Conservation (phyloP, 805 yeast genomes). For the Brettanomyces nanus region DNA sequence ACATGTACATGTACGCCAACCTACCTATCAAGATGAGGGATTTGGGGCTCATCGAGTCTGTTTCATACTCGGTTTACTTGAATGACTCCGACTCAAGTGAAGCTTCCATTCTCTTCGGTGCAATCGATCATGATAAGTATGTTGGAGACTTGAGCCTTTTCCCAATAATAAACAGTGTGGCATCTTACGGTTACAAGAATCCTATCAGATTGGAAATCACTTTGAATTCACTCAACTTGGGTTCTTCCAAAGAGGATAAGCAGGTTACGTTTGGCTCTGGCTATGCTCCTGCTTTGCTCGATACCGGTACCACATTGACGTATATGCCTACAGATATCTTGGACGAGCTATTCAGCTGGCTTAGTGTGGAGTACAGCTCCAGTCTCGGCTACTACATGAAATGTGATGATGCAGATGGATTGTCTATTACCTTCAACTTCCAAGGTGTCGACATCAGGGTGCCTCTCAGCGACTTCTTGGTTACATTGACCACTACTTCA, state of each 20-base stretch:
- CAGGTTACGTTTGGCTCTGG: constrained; percentile 19
- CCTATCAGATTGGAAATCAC: constrained; percentile 45
- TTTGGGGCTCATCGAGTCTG: constrained; percentile 47
- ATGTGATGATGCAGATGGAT: constrained; percentile 30
- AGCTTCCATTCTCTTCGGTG: constrained; percentile 68
- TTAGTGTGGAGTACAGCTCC: constrained; percentile 35
- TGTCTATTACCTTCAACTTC: constrained; percentile 40
- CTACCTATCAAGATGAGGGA: constrained; percentile 54
- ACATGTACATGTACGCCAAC: constrained; percentile 46
- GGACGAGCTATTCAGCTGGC: constrained; percentile 19
- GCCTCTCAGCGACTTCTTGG: constrained; percentile 30
- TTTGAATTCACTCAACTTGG: constrained; percentile 30
- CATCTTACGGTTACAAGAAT: constrained; percentile 22
- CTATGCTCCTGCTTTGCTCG: constrained; percentile 36
- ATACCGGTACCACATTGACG: constrained; percentile 51
- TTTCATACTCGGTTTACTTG: constrained; percentile 57
- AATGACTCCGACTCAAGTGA: constrained; percentile 31
- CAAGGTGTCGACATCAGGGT: constrained; percentile 49
- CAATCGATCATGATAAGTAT: constrained; percentile 57
- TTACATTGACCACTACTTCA: constrained; percentile 11
- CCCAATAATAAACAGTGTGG: constrained; percentile 40
- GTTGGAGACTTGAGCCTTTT: constrained; percentile 41
- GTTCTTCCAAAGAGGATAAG: constrained; percentile 12
- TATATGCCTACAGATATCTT: constrained; percentile 32
- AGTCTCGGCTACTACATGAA: constrained; percentile 38